These are phyloP conservation scores for Sarocladiaceae sp. DNA, from an alignment of 2,329 filamentous ascomycete genomes.

Conservation along the genomic window DNA sequence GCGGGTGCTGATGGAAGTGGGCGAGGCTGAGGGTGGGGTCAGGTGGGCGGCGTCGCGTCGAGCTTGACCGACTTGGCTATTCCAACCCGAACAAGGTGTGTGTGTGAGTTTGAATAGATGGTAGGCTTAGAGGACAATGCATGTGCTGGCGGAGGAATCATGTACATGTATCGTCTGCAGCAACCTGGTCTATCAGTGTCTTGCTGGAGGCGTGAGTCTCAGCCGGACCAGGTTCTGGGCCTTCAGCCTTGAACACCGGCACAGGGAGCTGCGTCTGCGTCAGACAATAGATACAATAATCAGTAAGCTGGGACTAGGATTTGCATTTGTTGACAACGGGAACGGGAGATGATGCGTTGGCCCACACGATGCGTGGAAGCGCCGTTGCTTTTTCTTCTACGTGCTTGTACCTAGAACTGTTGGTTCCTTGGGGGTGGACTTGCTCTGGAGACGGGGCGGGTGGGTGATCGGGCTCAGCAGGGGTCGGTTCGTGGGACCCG, in stretches of 20 bases:
- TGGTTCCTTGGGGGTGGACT: background rate
- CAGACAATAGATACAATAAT: background rate
- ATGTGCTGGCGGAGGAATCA: background rate
- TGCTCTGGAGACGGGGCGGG: background rate
- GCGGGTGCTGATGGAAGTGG: background rate
- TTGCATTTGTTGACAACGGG: background rate
- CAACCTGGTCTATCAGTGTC: background rate
- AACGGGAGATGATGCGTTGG: background rate
- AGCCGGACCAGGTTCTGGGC: constrained; percentile 7
- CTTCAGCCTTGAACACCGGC: constrained; percentile 1
- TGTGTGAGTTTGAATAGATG: background rate
- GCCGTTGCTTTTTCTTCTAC: background rate
- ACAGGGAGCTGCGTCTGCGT: background rate
- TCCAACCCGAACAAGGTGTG: background rate
- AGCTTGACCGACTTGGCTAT: constrained; percentile 5
- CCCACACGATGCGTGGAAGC: background rate
- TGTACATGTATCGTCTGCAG: background rate
- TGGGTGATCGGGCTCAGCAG: background rate
- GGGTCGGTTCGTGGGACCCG: background rate
- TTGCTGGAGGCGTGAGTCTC: constrained; percentile 1
- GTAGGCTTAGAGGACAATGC: background rate
- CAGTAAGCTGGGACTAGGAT: background rate
- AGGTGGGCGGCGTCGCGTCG: background rate
- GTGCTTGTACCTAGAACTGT: too few relatives aligned
- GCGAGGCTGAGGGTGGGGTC: constrained; percentile 8